Conservation (phyloP, 331 rosid species). For the Malus hybrid region DNA sequence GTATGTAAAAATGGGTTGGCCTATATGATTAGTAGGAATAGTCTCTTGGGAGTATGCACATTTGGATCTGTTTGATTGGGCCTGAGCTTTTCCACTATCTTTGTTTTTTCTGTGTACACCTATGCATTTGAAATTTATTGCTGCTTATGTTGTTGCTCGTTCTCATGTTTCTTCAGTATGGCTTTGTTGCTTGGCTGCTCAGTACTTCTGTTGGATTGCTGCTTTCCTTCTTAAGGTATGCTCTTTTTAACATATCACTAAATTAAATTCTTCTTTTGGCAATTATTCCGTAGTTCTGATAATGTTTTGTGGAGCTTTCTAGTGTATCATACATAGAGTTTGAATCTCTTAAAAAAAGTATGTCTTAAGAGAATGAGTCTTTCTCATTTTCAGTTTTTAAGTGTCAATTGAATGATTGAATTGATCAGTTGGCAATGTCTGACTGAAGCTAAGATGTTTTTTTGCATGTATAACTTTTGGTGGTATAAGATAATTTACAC, state of each 20-base stretch:
- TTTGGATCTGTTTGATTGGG: neutral
- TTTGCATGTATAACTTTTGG: neutral
- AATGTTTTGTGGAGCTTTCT: neutral
- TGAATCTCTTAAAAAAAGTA: neutral
- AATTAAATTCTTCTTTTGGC: neutral
- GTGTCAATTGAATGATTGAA: neutral
- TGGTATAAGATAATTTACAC: neutral
- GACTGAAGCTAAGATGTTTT: neutral
- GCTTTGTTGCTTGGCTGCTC: conserved; percentile 94
- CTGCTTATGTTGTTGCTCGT: conserved; percentile 11
- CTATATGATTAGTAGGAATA: neutral
- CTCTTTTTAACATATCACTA: neutral
- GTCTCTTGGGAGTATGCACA: neutral
- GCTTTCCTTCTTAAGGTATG: conserved; percentile 95
- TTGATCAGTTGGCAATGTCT: neutral
- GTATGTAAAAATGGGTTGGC: conserved; percentile 7
- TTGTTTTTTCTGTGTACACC: neutral
- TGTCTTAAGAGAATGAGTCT: neutral
- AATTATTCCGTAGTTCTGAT: neutral
- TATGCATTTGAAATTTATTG: neutral
- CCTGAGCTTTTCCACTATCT: neutral
- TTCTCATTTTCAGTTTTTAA: neutral
- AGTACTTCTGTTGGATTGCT: conserved; percentile 95
- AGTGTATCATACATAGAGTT: neutral
- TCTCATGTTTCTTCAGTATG: conserved; percentile 62